Base-by-base conservation (phyloP, 495 filamentous ascomycete genomes). In the Penicillium taxi region DNA sequence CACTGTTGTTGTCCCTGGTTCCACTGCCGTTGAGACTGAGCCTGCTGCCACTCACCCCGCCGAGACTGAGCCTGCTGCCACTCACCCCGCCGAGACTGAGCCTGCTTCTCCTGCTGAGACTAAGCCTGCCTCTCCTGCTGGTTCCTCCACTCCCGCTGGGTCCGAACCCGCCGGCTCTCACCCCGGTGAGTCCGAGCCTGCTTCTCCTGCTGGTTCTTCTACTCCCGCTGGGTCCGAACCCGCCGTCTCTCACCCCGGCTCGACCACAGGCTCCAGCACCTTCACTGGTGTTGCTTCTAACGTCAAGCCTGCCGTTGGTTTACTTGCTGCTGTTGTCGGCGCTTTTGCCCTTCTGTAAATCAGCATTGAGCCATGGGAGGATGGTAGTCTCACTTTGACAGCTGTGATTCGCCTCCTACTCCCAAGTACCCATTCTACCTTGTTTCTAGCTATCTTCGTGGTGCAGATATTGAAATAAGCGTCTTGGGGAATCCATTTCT, bases 301-400 rank as follows among this genome's bases (percentile, higher is more conserved):
- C 44, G 39, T 56, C 41, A 50, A 60, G 55, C 63, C 63, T 35
- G 47, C 55, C 25, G 56, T 38, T 35, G 59, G 63, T 28, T 34
- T 67, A 40, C 50, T 66, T 35, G 55, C 56, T 41, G 63, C 53
- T 45, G 35, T 67, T 28, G 55, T 64, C 50, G 61, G 50, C 17
- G 16, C 61, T 41, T 63, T 67, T 59, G 57, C 54, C 44, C 41
- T 67, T 30, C 54, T 67, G 40, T 67, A 63, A 56, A 56, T 40
- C 31, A 40, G 39, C 41, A 39, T 37, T 38, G 39, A 18, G 35
- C 5, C 13, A 21, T 30, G 35, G 41, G 25, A 6, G 18, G 5
- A 39, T 13, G 5, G 3, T 14, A 15, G 17, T 5, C 24, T 42
- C 35, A 32, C 20, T 26, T 29, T 26, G 11, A 15, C 1, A 21